Evolutionary conservation across 208 protist genomes (phyloP).

Genomic region (Leishmania gerbilli): DNA sequence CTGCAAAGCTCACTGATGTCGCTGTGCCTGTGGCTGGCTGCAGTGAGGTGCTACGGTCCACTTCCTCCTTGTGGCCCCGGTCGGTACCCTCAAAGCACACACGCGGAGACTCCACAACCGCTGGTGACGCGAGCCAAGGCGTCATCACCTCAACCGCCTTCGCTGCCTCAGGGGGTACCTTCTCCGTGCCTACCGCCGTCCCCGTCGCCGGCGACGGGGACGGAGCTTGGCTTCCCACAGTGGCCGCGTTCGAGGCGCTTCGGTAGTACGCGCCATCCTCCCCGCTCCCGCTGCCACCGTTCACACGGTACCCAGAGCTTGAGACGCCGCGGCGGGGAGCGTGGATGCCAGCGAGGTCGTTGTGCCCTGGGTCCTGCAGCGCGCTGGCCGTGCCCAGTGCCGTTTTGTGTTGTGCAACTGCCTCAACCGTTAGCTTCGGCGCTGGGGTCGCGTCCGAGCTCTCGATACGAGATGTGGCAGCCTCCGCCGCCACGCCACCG

Average conservation of each 20-base stretch:
- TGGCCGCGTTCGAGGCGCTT: conserved; percentile 34
- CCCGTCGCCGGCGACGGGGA: neutral
- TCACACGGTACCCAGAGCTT: neutral
- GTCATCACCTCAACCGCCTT: neutral
- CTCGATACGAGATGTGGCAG: neutral
- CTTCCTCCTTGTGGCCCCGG: neutral
- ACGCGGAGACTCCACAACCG: neutral
- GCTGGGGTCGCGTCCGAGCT: neutral
- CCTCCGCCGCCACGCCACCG: neutral
- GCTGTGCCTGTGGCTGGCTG: neutral
- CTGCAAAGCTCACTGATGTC: neutral
- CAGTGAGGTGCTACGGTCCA: neutral
- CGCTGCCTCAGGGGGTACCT: no score
- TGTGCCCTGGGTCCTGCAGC: conserved; percentile 3
- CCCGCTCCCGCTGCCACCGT: neutral
- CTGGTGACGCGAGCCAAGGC: neutral
- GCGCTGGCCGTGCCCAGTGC: conserved; percentile 20
- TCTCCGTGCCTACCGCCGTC: neutral
- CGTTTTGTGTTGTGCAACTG: conserved; percentile 26
- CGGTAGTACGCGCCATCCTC: conserved; percentile 19
- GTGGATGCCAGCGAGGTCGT: neutral
- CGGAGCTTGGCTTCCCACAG: conserved; percentile 32
- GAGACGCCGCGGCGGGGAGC: conserved; percentile 6
- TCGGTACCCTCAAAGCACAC: neutral
- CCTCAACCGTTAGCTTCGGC: conserved; percentile 31